Base-by-base conservation (phyloP, 1,139 yeast species). In the Magnusiomyces suaveolens region DNA sequence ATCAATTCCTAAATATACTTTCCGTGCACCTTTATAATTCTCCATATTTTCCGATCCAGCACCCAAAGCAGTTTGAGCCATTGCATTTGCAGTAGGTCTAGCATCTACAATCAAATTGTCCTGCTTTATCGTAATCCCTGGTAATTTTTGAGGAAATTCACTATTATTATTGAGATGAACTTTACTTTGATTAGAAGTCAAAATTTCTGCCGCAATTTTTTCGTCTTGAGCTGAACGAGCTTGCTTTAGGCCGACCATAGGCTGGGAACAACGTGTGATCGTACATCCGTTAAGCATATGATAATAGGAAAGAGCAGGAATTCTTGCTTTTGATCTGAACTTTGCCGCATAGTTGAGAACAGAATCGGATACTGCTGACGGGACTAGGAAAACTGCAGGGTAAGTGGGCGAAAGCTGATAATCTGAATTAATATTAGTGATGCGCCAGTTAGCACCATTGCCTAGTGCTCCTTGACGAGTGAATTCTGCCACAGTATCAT, bases 11-110 rank as follows among this genome's bases (percentile, higher is more conserved):
- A 95, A 75, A 64, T 87, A 92, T 25, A 87, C 77, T 66, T 89
- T 85, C 54, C 79, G 75, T 43, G 82, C 80, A 2, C 71, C 70
- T 56, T 82, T 77, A 69, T 92, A 90, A 64, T 87, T 81, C 58
- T 90, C 97, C 76, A 89, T 87, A 61, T 80, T 84, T 65, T 92
- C 98, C 0, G 97, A 85, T 0, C 98, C 98, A 3, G 97, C 98
- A 4, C 98, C 98, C 26, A 92, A 71, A 0, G 97, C 97, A 55
- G 89, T 87, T 65, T 92, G 98, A 0, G 97, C 98, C 81, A 89
- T 81, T 12, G 98, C 97, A 68, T 92, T 92, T 0, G 97, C 85
- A 14, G 89, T 70, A 0, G 98, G 98, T 56, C 98, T 74, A 26
- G 95, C 85, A 71, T 92, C 98, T 1, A 89, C 92, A 43, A 92